Base-by-base conservation (phyloP, 31 red algal species). In the Odonthalia washingtoniensis region DNA sequence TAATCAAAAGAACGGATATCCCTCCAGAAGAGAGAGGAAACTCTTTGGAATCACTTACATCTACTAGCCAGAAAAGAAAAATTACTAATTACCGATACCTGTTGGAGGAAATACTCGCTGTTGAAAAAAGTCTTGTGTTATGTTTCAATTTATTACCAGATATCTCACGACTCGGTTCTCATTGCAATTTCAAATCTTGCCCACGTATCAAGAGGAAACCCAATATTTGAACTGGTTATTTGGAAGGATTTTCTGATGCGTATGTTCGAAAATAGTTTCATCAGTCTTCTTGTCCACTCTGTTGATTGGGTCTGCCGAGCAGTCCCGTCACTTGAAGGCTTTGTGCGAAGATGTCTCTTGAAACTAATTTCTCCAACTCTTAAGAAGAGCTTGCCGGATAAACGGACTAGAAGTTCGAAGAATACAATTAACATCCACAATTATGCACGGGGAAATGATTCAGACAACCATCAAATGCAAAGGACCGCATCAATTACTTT, bases 21-120 rank as follows among this genome's bases (percentile, higher is more conserved):
- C 73, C 77, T 28, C 39, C 57, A 45, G 88, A 90, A 74, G 87
- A 87, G 80, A 73, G 85, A 27, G 77, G 88, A n/a, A 42, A 77
- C 37, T 91, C 89, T 41, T 68, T 98, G 61, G 77, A 92, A 32
- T 87, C 97, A 33, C 72, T 96, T 17, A 91, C 91, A 30, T 66
- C 80, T 31, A 91, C 90, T 31, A 88, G 94, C n/a, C n/a, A n/a
- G n/a, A n/a, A n/a, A n/a, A n/a, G n/a, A n/a, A n/a, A n/a, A n/a
- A n/a, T n/a, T n/a, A n/a, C n/a, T n/a, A n/a, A n/a, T n/a, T n/a
- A n/a, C n/a, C n/a, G n/a, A n/a, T n/a, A n/a, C n/a, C n/a, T n/a
- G n/a, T n/a, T n/a, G n/a, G n/a, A n/a, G n/a, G n/a, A n/a, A n/a
- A 85, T 91, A 61, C 65, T 97, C 1, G 80, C 87, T n/a, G n/a